phyloP scores from a whole-genome alignment of 345 rosid species.

The Arabis alpina region DNA sequence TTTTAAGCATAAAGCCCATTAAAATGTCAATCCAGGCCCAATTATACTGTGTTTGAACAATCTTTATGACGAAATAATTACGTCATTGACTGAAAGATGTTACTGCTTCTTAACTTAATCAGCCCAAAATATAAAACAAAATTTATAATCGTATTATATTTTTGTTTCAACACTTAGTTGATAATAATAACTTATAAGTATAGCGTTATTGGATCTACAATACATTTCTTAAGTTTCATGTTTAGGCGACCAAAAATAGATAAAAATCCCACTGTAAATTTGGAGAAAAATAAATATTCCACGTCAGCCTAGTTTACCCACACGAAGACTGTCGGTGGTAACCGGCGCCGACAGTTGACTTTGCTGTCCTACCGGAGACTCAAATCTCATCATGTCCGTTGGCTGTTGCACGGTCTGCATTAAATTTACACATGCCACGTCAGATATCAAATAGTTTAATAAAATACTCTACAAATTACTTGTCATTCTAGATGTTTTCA shows the following conservation, averaged over 20 bases:
- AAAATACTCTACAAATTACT: too few relatives aligned
- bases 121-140: neutral
- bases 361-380: constrained; percentile 48
- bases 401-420: constrained; percentile 49
- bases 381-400: constrained; percentile 52
- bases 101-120: neutral
- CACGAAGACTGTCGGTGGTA: constrained; percentile 46
- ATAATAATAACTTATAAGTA: too few relatives aligned
- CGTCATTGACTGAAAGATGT: neutral
- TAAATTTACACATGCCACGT: constrained; percentile 24
- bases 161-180: too few relatives aligned
- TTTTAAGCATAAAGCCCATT: neutral
- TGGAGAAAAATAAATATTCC: neutral
- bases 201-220: neutral
- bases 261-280: constrained; percentile 1
- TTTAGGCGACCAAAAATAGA: constrained; percentile 11
- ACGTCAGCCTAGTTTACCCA: constrained; percentile 37
- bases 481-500: too few relatives aligned
- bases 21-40: neutral
- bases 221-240: constrained; percentile 9
- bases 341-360: constrained; percentile 47
- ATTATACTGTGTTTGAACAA: neutral
- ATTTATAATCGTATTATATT: neutral
- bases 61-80: neutral
- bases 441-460: neutral